phyloP scores from a whole-genome alignment of 257 asterid species.

The Voacanga thouarsii region DNA sequence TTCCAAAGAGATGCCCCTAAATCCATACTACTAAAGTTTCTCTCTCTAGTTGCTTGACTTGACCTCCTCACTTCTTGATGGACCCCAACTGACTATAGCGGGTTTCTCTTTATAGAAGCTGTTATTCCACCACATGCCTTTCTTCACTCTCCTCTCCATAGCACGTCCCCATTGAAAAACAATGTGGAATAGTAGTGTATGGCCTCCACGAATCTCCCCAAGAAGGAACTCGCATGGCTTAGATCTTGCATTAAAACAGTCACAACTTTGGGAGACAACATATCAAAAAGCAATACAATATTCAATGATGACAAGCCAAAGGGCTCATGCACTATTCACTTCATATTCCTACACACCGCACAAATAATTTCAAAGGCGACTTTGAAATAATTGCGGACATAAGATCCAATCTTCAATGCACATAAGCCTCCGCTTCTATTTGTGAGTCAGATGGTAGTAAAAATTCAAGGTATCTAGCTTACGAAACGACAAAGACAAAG shows the following conservation, averaged over 20 bases:
- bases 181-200: conserved; percentile 94
- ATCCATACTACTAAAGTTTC: conserved; percentile 81
- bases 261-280: conserved; percentile 86
- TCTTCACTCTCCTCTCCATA: conserved; percentile 96
- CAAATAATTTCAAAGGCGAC: background rate
- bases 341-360: background rate
- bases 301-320: background rate
- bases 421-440: background rate
- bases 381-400: background rate
- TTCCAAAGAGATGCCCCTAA: conserved; percentile 69
- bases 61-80: conserved; percentile 61
- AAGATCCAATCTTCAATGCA: background rate
- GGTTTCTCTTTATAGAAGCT: conserved; percentile 79
- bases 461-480: background rate
- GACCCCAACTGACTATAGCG: conserved; percentile 80
- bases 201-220: conserved; percentile 94
- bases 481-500: background rate
- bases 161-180: conserved; percentile 90
- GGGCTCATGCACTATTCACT: background rate
- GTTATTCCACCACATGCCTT: conserved; percentile 90
- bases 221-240: conserved; percentile 89
- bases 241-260: conserved; percentile 94
- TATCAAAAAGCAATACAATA: background rate
- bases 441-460: background rate
- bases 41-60: conserved; percentile 94